phyloP scores from a whole-genome alignment of 306 rosid genomes.

The Senna tora region DNA sequence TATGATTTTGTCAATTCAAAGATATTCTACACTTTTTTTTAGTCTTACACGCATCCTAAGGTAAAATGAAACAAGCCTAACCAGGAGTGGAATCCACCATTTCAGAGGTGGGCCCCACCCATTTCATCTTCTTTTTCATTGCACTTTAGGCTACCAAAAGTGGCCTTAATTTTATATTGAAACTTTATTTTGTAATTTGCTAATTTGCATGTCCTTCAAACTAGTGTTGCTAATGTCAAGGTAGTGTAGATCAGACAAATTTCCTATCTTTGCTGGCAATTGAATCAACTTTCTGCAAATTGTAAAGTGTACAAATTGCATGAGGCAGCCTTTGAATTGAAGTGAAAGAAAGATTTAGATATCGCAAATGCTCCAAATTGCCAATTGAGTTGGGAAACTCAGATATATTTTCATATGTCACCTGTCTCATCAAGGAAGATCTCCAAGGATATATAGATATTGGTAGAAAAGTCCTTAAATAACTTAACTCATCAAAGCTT shows the following conservation, averaged over 20 bases:
- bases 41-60: too few relatives aligned
- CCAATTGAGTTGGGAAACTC: constrained; percentile 26
- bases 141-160: too few relatives aligned
- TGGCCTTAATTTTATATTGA: too few relatives aligned
- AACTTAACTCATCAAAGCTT: not conserved
- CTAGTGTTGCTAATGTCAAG: not conserved
- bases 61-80: too few relatives aligned
- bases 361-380: constrained; percentile 28
- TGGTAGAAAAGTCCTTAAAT: constrained; percentile 11
- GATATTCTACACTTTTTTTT: too few relatives aligned
- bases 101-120: too few relatives aligned
- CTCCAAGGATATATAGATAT: fast-evolving
- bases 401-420: not conserved
- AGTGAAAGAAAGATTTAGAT: constrained; percentile 27
- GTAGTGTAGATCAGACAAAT: constrained; percentile 7
- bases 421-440: not conserved
- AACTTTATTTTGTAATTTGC: not conserved
- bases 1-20: too few relatives aligned
- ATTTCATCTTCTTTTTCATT: too few relatives aligned
- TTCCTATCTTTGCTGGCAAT: not conserved
- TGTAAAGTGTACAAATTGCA: constrained; percentile 14
- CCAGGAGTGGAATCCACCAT: too few relatives aligned
- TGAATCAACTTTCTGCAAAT: not conserved
- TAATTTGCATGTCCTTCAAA: not conserved
- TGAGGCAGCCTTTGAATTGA: not conserved